Base-by-base conservation (phyloP, 805 yeast genomes). In the Kodamaea restingae region DNA sequence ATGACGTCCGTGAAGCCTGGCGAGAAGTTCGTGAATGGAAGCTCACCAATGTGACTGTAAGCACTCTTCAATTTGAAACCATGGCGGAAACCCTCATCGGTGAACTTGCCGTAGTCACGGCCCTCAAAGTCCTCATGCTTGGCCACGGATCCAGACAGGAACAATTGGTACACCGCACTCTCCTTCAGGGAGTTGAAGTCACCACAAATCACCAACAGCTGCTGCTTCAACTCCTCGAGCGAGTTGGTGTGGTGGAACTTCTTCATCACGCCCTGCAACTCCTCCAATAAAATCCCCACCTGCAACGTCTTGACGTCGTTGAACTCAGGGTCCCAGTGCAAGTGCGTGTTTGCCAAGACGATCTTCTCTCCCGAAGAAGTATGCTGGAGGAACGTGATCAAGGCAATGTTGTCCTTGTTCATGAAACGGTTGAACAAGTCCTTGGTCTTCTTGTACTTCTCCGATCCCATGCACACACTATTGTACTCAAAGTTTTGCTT, bases 261-360 rank as follows among this genome's bases (percentile, higher is more conserved):
- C 54, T 77, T 78, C 31, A 80, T 64, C 35, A 86, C 61, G 5
- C 66, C 65, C 56, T 87, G 93, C 55, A 95, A 63, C 62, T 93
- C 96, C 52, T 91, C 97, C 52, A 93, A 65, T 47, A 93, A 67
- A 20, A 93, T 83, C 31, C 96, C 97, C 40, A 86, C 93, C 68
- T 93, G 98, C 65, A 93, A 83, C 2, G 97, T 80, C 61, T 93
- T 93, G 41, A 93, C 99, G 64, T 93, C 99, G 58, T 87, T 87
- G 56, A 81, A 86, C 36, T 85, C 87, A 3, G 98, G 98, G 67
- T 93, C 97, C 98, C 98, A 93, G 61, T 91, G 97, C 60, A 93
- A 76, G 71, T 93, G 99, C 0, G 98, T 91, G 54, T 88, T 91
- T 3, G 85, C 88, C 26, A 88, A 70, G 49, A 86, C 71, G 27